Base-by-base conservation (phyloP, 2,329 filamentous ascomycete species). In the Leptographium wingfieldii region DNA sequence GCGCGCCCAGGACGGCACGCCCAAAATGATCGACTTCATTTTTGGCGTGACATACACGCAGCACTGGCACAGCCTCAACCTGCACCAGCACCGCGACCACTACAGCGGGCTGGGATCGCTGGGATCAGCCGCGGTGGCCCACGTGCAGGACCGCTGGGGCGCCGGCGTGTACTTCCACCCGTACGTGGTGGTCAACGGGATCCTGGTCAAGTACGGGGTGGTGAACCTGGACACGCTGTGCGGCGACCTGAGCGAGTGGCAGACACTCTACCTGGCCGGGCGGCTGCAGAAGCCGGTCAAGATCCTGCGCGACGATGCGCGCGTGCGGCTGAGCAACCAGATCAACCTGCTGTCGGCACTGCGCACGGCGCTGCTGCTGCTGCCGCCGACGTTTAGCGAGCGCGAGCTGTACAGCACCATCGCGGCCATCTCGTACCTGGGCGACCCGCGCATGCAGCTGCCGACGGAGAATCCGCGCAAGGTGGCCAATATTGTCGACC, bases 21-120 rank as follows among this genome's bases (percentile, higher is more conserved):
- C 90, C 14, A 96, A 96, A 76, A 95, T 97, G 86, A 95, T 99
- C 64, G 94, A 99, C 73, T 96, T 99, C 71, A 95, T 99, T 66
- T 94, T 99, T 70, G 94, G 92, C 31, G 92, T 97, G 12, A 90
- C 89, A 1, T 90, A 95, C 72, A 90, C 88, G 1, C 88, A 99
- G 70, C 94, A 99, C 74, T 99, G 92, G 90, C 94, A 99, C 74
- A 92, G 88, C 40, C 79, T 99, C 62, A 99, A 99, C 68, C 78
- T 99, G 66, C 80, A 81, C 65, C 87, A 96, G 71, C 88, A 99
- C 69, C 87, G 89, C 9, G 81, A 95, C 67, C 94, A 99, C 73
- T 99, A 99, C 74, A 97, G 92, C 1, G 85, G 82, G 12, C 76
- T 99, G 25, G 89, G 88, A 1, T 86, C 84, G 16, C 74, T 96